These are phyloP conservation scores for Selenicereus undatus DNA, from an alignment of 148 eudicot species.

Conservation along the genomic window DNA sequence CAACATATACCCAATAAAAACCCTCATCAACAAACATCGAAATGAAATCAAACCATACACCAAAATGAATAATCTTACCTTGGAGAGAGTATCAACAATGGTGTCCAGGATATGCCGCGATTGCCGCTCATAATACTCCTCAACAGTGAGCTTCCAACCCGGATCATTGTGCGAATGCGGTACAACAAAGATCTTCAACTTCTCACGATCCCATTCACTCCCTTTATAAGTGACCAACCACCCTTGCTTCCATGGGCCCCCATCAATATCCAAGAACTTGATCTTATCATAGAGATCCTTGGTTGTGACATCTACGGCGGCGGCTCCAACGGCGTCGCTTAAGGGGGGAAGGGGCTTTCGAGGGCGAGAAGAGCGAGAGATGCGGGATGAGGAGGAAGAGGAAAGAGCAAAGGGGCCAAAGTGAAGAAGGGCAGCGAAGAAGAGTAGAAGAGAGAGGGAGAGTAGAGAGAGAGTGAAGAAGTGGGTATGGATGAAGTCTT, in stretches of 20 bases:
- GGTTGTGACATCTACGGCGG: constrained; percentile 71
- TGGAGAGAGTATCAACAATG: constrained; percentile 81
- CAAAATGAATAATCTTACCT: constrained; percentile 32
- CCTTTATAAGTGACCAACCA: constrained; percentile 77
- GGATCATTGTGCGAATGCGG: constrained; percentile 99
- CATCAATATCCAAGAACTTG: constrained; percentile 70
- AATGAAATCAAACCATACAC: background rate
- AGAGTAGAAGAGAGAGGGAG: constrained; percentile 47
- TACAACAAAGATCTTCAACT: constrained; percentile 77
- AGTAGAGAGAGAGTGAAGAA: constrained; percentile 58
- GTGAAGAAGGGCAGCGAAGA: constrained; percentile 44
- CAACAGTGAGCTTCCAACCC: constrained; percentile 95
- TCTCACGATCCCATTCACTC: constrained; percentile 82
- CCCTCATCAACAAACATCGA: background rate
- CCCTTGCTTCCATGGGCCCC: constrained; percentile 97
- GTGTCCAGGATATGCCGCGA: constrained; percentile 87
- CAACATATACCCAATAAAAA: background rate
- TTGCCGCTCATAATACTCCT: constrained; percentile 85
- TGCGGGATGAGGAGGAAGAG: constrained; percentile 20
- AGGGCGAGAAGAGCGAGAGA: constrained; percentile 25
- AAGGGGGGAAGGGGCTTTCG: constrained; percentile 37
- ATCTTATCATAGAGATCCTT: constrained; percentile 80
- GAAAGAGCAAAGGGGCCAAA: constrained; percentile 37
- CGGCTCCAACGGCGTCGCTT: constrained; percentile 27
- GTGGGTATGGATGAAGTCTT: constrained; percentile 56